Percentiles rank a stretch among this genome's conserved stretches.
Conservation (phyloP, 108 stramenopile species). For the Pelagomonas calceolata region DNA sequence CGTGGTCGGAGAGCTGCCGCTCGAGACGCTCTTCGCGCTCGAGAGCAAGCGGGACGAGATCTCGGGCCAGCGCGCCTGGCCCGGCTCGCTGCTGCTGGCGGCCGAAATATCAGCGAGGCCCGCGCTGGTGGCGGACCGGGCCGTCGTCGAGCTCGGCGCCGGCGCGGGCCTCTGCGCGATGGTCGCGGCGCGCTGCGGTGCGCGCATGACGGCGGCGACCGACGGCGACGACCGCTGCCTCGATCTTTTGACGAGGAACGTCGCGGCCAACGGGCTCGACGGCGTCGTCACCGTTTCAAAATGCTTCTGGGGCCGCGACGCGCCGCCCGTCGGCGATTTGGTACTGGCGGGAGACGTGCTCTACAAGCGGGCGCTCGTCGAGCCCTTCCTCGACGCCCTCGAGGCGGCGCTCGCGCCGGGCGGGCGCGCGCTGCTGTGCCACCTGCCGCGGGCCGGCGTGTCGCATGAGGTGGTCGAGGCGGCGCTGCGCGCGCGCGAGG, state of each 20-base stretch:
- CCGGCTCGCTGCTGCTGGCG: slow-evolving; percentile 3
- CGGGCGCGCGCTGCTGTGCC: not conserved
- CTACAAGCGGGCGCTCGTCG: not conserved
- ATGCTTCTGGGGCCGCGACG: too few relatives aligned
- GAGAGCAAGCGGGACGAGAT: not conserved
- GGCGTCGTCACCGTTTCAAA: too few relatives aligned
- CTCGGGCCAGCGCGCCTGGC: slow-evolving; percentile 8
- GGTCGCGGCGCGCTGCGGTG: slow-evolving; percentile 1
- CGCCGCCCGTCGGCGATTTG: too few relatives aligned
- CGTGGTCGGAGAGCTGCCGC: not conserved
- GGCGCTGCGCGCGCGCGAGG: not conserved
- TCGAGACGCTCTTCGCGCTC: not conserved
- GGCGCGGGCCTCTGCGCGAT: slow-evolving; percentile 9
- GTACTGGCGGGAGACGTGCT: not conserved
- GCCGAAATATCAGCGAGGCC: not conserved
- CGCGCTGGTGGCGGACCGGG: not conserved
- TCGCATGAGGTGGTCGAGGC: not conserved
- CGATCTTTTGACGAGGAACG: not conserved
- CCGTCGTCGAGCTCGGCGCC: slow-evolving; percentile 11
- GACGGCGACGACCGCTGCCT: slow-evolving; percentile 11
- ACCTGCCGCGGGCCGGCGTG: not conserved
- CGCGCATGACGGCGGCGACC: not conserved
- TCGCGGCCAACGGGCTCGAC: not conserved
- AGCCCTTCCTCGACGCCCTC: not conserved
- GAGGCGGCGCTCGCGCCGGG: not conserved